Evolutionary conservation across 352 stramenopile species (phyloP).

Genomic region (Phytopythium cucurbitacearum): DNA sequence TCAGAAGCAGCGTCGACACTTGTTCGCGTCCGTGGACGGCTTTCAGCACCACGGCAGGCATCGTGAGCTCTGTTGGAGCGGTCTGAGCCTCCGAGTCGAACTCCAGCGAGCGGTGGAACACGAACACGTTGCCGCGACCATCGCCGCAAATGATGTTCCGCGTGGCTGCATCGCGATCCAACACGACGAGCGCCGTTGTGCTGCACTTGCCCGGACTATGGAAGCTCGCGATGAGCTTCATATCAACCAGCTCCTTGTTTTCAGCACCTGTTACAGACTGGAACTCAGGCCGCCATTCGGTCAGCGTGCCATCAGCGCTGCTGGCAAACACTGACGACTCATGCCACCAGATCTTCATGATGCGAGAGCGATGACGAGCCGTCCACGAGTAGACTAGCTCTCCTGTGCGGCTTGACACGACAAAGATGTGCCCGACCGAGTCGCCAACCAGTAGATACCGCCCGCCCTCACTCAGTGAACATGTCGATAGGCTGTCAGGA

Average conservation of each 20-base stretch:
- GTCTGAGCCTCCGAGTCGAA: too few species aligned
- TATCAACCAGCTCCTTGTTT: slow-evolving; percentile 7
- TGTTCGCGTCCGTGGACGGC: slow-evolving; percentile 62
- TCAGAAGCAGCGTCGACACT: slow-evolving; percentile 52
- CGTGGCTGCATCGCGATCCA: slow-evolving; percentile 26
- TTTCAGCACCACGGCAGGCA: slow-evolving; percentile 34
- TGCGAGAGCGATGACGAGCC: slow-evolving; percentile 37
- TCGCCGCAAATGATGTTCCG: slow-evolving; percentile 71
- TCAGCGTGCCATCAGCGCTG: slow-evolving; percentile 49
- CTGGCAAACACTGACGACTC: slow-evolving; percentile 52
- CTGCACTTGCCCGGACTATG: slow-evolving; percentile 58
- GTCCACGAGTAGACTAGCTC: slow-evolving; percentile 35
- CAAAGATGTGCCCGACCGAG: slow-evolving; percentile 32
- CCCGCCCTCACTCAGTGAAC: slow-evolving; percentile 25
- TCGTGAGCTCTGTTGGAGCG: background rate
- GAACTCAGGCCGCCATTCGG: slow-evolving; percentile 46
- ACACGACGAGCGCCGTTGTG: slow-evolving; percentile 37
- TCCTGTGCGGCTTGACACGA: slow-evolving; percentile 40
- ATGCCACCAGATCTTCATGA: slow-evolving; percentile 78
- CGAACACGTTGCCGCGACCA: slow-evolving; percentile 63
- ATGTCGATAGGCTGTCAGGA: slow-evolving; percentile 33
- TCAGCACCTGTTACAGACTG: background rate
- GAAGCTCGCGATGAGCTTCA: slow-evolving; percentile 42
- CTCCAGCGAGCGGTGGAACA: slow-evolving; percentile 38
- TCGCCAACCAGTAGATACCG: slow-evolving; percentile 54